Conservation (phyloP, 2,329 filamentous ascomycete genomes). For the Teratosphaeria nubilosa region DNA sequence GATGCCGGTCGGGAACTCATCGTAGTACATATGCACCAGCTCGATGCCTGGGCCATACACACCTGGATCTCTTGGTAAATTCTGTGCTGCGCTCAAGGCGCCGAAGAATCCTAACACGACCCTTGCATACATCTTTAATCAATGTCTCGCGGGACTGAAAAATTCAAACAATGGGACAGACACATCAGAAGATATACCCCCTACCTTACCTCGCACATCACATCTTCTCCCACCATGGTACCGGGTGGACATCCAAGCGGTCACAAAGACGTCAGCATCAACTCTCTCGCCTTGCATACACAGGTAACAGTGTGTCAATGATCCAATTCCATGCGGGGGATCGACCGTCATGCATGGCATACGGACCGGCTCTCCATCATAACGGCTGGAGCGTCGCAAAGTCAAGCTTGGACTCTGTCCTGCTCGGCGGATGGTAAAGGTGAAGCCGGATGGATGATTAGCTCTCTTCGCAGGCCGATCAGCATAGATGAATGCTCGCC, state of each 20-base stretch:
- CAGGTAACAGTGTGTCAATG: not conserved
- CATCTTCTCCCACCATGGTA: not conserved
- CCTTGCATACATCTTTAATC: not conserved
- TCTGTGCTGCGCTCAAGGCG: not conserved
- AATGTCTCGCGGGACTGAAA: too few species aligned
- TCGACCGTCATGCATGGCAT: not conserved
- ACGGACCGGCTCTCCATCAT: too few species aligned
- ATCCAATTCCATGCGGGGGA: not conserved
- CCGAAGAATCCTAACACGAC: not conserved
- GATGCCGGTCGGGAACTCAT: constrained; percentile 44
- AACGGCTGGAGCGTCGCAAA: too few species aligned
- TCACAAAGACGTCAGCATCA: not conserved
- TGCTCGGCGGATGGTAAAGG: too few species aligned
- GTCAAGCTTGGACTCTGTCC: too few species aligned
- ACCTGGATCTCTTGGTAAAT: constrained; percentile 1
- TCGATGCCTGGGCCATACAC: constrained; percentile 36
- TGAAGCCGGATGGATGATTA: too few species aligned
- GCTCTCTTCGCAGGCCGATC: too few species aligned
- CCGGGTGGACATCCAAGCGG: not conserved
- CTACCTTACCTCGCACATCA: too few species aligned
- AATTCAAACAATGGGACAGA: too few species aligned
- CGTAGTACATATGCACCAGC: constrained; percentile 41
- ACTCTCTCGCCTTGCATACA: not conserved
- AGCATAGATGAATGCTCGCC: too few species aligned
- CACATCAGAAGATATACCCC: too few species aligned